Evolutionary conservation across 306 rosid genomes (phyloP).

Genomic region (Hippophae tibetana): DNA sequence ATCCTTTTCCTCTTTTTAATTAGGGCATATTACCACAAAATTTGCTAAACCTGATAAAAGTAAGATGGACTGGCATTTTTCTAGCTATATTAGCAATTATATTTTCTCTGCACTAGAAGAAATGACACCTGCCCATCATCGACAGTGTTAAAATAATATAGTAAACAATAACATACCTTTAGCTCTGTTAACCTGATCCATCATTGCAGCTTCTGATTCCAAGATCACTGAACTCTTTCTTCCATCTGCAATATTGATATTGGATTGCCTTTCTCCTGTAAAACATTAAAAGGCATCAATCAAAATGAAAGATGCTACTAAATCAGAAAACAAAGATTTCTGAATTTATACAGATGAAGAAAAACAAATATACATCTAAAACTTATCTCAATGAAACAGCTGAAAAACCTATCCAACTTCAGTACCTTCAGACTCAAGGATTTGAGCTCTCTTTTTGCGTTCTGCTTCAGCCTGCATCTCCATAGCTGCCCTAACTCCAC

Average conservation of each 20-base stretch:
- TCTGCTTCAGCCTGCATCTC: constrained; percentile 99
- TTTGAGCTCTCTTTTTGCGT: constrained; percentile 90
- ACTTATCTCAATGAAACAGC: not conserved
- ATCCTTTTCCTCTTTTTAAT: too few species aligned
- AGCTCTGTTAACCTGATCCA: constrained; percentile 82
- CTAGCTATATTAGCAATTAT: too few species aligned
- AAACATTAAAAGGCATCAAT: constrained; percentile 20
- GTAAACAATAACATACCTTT: constrained; percentile 31
- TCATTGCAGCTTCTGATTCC: constrained; percentile 84
- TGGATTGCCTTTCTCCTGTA: constrained; percentile 89
- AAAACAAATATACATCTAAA: constrained; percentile 7
- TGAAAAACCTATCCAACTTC: constrained; percentile 9
- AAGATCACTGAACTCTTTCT: constrained; percentile 74
- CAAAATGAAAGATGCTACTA: constrained; percentile 14
- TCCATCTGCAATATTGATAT: constrained; percentile 91
- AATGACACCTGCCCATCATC: too few species aligned
- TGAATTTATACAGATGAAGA: constrained; percentile 10
- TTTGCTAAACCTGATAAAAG: too few species aligned
- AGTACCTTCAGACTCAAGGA: constrained; percentile 92
- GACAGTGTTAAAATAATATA: too few species aligned
- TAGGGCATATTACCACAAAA: too few species aligned
- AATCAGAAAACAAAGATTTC: constrained; percentile 5
- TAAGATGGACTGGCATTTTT: too few species aligned
- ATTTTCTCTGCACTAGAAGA: not conserved
- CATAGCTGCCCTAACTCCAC: constrained; percentile 92